Conservation (phyloP, 2,329 filamentous ascomycete species). For the Hymenoscyphus infarciens region DNA sequence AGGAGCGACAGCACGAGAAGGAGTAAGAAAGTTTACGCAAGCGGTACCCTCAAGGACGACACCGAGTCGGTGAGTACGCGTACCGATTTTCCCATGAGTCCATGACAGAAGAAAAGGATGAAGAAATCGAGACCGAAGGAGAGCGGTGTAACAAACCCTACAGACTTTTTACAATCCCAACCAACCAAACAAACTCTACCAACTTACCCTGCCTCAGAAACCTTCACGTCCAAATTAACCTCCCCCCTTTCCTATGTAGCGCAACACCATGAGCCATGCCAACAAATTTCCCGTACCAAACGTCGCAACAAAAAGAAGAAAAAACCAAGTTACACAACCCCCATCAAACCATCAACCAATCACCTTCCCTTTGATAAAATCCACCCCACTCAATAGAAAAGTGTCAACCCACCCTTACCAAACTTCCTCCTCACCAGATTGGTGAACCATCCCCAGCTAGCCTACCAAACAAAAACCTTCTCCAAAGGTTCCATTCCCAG, state of each 20-base stretch:
- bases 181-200: too few relatives aligned
- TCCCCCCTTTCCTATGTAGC: background rate
- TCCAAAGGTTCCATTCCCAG: too few relatives aligned
- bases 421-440: too few relatives aligned
- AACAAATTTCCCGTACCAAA: background rate
- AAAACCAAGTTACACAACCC: too few relatives aligned
- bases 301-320: background rate
- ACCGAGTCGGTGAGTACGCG: background rate
- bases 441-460: too few relatives aligned
- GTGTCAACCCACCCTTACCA: too few relatives aligned
- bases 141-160: conserved; percentile 1
- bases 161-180: background rate
- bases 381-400: too few relatives aligned
- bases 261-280: background rate
- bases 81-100: background rate
- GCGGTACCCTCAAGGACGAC: background rate
- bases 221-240: background rate
- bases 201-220: background rate
- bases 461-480: too few relatives aligned
- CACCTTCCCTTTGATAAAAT: too few relatives aligned
- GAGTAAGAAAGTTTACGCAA: background rate
- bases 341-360: too few relatives aligned
- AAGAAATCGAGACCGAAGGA: background rate
- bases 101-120: background rate
- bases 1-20: background rate